Base-by-base conservation (phyloP, 331 rosid genomes). In the Acacia concinna region DNA sequence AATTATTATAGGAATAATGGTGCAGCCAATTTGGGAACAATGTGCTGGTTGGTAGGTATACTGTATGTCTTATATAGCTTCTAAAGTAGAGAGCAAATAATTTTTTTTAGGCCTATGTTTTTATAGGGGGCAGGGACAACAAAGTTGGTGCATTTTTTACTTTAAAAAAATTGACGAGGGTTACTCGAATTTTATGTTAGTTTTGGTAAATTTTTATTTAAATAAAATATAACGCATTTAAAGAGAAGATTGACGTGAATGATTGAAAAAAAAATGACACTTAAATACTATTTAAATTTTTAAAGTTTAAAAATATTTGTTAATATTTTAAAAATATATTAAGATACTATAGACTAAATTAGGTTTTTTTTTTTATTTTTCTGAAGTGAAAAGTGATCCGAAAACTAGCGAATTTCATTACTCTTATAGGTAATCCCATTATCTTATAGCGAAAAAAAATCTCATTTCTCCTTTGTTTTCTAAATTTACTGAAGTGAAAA, bases 81-180 rank as follows among this genome's bases (percentile, higher is more conserved):
- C 34, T 25, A 8, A 21, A 40, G 71, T n/a, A 20, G 21, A 65
- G 6, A 65, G 71, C 46, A 38, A 37, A n/a, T 38, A 38, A 67
- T 21, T 38, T 9, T 38, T 9, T 10, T 4, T 67, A n/a, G 31
- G 4, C 47, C 71, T n/a, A 37, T 4, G 47, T 10, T 66, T 66
- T 35, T 30, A 66, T 35, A 67, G n/a, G 71, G 6, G 37, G 20
- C 27, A 35, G 49, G 49, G 31, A 37, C 31, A 9, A 35, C 23
- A 65, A 65, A 34, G 71, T 66, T 66, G 71, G 49, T 66, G 27
- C 31, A 66, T 66, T 34, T 52, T 52, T 52, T 52, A n/a, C 8
- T 14, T 1, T 1, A 1, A 21, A 54, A 54, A n/a, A 54, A 54
- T 2, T 7, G 11, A 54, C 9, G 30, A 1, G 62, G 30, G 14